Evolutionary conservation across 306 rosid species (phyloP).

Genomic region (Vicia villosa): DNA sequence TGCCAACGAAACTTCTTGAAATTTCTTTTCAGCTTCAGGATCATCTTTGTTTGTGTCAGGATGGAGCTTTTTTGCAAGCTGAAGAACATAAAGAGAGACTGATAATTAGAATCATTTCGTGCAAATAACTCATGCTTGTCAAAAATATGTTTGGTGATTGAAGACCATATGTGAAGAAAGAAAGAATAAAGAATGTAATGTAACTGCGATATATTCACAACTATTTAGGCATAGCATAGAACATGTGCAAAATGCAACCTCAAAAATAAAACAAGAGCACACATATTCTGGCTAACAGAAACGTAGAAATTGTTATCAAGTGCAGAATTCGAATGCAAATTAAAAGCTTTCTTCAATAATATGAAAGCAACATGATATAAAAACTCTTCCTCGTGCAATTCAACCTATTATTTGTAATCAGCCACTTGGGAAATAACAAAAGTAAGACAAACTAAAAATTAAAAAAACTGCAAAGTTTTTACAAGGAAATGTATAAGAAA

Average conservation of each 20-base stretch:
- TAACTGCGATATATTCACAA: constrained; percentile 1
- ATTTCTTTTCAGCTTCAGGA: constrained; percentile 86
- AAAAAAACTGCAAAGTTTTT: constrained; percentile 1
- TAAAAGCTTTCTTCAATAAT: not conserved
- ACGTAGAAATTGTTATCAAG: not conserved
- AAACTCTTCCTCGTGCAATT: constrained; percentile 16
- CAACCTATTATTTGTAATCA: constrained; percentile 13
- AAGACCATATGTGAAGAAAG: constrained; percentile 25
- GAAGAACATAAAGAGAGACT: constrained; percentile 28
- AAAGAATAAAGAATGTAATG: constrained; percentile 12
- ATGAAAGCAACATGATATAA: constrained; percentile 24
- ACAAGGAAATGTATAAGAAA: constrained; percentile 14
- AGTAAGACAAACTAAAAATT: constrained; percentile 1
- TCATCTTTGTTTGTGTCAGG: constrained; percentile 90
- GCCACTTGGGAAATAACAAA: constrained; percentile 8
- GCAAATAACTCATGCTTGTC: constrained; percentile 15
- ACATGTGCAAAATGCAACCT: not conserved
- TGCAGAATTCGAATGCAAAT: constrained; percentile 19
- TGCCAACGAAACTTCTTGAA: constrained; percentile 82
- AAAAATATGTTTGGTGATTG: not conserved
- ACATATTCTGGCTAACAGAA: constrained; percentile 24
- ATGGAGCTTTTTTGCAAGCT: constrained; percentile 94
- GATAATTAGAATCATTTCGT: constrained; percentile 8
- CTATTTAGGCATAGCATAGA: constrained; percentile 10
- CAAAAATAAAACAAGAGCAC: not conserved